Evolutionary conservation across 2,329 filamentous ascomycete genomes (phyloP).

Genomic region (Trichoderma sp.): DNA sequence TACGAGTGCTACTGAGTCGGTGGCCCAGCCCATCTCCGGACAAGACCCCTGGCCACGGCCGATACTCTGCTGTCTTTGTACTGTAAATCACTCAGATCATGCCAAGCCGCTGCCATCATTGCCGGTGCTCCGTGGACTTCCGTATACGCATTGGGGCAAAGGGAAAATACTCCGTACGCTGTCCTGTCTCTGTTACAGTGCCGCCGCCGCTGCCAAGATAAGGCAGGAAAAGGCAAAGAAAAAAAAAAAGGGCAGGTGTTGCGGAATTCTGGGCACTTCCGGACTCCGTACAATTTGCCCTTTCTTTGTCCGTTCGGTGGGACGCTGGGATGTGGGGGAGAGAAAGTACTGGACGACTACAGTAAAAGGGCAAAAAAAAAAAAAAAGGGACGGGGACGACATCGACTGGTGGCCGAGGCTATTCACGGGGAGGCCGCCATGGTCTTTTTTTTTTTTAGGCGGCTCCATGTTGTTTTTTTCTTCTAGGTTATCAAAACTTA

Average conservation of each 20-base stretch:
- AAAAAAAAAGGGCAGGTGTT: not conserved
- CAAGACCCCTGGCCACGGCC: not conserved
- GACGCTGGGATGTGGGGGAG: not conserved
- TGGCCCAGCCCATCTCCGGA: not conserved
- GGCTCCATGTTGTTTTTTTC: too few relatives aligned
- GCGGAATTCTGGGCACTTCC: not conserved
- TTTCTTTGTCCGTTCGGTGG: not conserved
- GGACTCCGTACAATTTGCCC: not conserved
- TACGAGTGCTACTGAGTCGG: not conserved
- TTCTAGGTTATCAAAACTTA: too few relatives aligned
- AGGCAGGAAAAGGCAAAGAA: not conserved
- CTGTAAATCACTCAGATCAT: not conserved
- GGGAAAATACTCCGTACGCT: not conserved
- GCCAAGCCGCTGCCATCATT: not conserved
- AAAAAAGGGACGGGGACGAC: not conserved
- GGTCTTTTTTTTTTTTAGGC: not conserved
- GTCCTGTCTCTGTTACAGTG: not conserved
- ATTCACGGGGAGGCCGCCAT: conserved; percentile 14
- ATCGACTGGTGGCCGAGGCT: not conserved
- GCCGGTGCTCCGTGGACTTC: not conserved
- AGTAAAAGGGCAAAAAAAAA: not conserved
- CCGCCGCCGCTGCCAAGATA: not conserved
- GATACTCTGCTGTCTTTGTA: not conserved
- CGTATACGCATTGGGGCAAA: not conserved
- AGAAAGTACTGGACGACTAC: not conserved